Conservation (phyloP, 148 eudicot species). For the Mesembryanthemum crystallinum region DNA sequence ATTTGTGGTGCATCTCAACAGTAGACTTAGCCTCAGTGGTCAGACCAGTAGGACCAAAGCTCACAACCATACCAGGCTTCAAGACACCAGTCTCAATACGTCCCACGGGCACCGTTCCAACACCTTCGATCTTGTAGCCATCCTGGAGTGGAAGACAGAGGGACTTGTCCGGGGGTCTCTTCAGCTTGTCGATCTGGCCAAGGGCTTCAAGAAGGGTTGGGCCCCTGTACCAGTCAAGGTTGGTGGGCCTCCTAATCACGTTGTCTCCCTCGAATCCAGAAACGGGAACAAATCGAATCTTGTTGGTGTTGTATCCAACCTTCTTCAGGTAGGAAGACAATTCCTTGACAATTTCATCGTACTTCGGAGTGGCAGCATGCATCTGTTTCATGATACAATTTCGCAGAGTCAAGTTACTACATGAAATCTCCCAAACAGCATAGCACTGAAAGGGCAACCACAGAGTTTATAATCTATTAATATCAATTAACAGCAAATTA, state of each 20-base stretch:
- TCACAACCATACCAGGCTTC: no score
- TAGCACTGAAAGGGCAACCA: background rate
- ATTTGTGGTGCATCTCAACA: slow-evolving; percentile 45
- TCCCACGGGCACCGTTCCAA: no score
- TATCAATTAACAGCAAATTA: background rate
- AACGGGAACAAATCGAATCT: slow-evolving; percentile 34
- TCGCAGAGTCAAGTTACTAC: background rate
- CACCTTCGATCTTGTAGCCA: slow-evolving; percentile 43
- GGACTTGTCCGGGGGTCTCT: slow-evolving; percentile 43
- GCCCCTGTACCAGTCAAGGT: slow-evolving; percentile 44
- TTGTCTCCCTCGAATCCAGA: slow-evolving; percentile 41
- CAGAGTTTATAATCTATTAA: background rate
- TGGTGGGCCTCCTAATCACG: slow-evolving; percentile 41
- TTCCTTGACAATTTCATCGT: slow-evolving; percentile 35
- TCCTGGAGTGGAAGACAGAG: slow-evolving; percentile 41
- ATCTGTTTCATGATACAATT: slow-evolving; percentile 12
- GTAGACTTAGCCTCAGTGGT: slow-evolving; percentile 46
- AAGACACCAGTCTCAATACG: no score
- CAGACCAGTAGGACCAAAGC: no score
- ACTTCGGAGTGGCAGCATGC: slow-evolving; percentile 38
- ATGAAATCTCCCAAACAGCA: background rate
- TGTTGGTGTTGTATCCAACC: slow-evolving; percentile 45
- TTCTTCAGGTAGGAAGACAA: slow-evolving; percentile 37
- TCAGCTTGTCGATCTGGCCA: slow-evolving; percentile 28
- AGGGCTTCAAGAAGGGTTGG: slow-evolving; percentile 46